These are phyloP conservation scores for Huntiella decipiens DNA, from an alignment of 2,329 filamentous ascomycete genomes.

Conservation along the genomic window DNA sequence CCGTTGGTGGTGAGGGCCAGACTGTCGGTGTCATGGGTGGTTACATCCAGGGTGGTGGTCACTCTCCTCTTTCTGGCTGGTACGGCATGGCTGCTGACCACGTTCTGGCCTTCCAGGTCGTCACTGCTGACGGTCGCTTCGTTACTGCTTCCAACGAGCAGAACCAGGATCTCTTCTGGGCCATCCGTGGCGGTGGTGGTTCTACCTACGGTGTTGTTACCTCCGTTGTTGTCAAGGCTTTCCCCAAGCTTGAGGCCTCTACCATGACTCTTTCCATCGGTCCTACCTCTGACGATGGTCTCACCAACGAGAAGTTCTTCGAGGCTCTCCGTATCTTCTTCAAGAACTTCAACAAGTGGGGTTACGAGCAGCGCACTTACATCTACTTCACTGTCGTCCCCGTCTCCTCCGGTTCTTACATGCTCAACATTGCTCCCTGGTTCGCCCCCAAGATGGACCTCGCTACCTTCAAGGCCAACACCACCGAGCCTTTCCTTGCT, in stretches of 20 bases:
- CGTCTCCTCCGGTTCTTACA: constrained; percentile 15
- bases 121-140: constrained; percentile 26
- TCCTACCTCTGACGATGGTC: constrained; percentile 18
- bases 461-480: constrained; percentile 19
- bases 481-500: constrained; percentile 17
- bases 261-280: constrained; percentile 17
- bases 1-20: constrained; percentile 17
- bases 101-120: constrained; percentile 27
- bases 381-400: constrained; percentile 15
- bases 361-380: constrained; percentile 10
- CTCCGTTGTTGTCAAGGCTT: constrained; percentile 20
- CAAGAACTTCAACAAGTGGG: constrained; percentile 14
- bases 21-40: constrained; percentile 36
- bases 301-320: constrained; percentile 18
- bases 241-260: constrained; percentile 18
- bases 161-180: constrained; percentile 31
- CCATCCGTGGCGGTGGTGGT: constrained; percentile 26
- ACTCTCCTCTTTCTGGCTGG: constrained; percentile 23
- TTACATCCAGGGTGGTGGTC: constrained; percentile 37
- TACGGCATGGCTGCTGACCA: constrained; percentile 30
- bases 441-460: constrained; percentile 15
- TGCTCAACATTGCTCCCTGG: constrained; percentile 18
- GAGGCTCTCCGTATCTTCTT: constrained; percentile 21
- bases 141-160: constrained; percentile 23
- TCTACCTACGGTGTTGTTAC: constrained; percentile 27